A percentile compares a stretch with the other conserved stretches of the same genome.
Conservation (phyloP, 495 filamentous ascomycete species). For the Talaromyces stipitatus region DNA sequence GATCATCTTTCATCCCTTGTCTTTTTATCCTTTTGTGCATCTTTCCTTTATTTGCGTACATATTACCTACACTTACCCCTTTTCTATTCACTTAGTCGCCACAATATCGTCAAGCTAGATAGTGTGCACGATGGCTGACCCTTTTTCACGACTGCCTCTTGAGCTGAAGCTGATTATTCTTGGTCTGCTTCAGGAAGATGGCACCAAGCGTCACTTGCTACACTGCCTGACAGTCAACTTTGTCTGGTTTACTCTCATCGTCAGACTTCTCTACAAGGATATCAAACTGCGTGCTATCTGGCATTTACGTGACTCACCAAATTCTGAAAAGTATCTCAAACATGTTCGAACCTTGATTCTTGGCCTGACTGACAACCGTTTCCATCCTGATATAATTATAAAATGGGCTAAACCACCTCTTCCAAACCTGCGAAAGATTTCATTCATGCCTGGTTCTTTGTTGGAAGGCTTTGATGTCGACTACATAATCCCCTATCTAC, state of each 20-base stretch:
- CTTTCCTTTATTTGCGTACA: not conserved
- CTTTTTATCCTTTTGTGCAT: not conserved
- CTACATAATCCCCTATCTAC: constrained; percentile 1
- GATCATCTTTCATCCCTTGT: not conserved
- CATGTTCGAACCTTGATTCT: not conserved
- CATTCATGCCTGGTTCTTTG: not conserved
- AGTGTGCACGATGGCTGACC: not conserved
- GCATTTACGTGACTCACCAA: not conserved
- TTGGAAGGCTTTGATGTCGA: not conserved
- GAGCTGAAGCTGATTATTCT: not conserved
- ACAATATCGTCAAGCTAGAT: not conserved
- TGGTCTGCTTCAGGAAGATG: not conserved
- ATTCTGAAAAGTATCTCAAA: not conserved
- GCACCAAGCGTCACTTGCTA: not conserved
- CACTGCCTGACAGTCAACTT: not conserved
- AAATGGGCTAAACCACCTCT: not conserved
- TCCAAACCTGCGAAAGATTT: not conserved
- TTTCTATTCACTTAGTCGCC: not conserved
- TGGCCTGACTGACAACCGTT: not conserved
- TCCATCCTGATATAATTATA: not conserved
- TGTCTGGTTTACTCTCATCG: not conserved
- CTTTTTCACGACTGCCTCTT: not conserved
- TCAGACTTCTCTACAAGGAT: not conserved
- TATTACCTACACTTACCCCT: not conserved
- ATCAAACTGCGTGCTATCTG: not conserved